phyloP scores from a whole-genome alignment of 2,329 filamentous ascomycete genomes.

The Aspergillus caelatus region DNA sequence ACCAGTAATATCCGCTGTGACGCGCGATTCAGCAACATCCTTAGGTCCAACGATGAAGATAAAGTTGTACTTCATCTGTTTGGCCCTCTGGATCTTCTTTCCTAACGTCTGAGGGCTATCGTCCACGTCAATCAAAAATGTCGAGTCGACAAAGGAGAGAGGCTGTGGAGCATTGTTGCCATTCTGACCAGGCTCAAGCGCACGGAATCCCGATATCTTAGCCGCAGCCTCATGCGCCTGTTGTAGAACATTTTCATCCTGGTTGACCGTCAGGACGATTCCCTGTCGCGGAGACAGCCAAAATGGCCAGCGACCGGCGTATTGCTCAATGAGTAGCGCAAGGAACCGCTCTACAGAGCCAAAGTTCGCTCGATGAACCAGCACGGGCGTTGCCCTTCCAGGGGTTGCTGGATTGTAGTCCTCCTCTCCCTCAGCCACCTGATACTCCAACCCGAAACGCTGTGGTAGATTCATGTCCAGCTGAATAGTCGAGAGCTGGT shows the following conservation, averaged over 20 bases:
- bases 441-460: conserved; percentile 76
- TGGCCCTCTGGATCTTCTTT: conserved; percentile 74
- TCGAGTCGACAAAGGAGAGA: conserved; percentile 57
- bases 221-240: conserved; percentile 54
- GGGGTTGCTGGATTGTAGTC: conserved; percentile 47
- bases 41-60: conserved; percentile 72
- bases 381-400: conserved; percentile 70
- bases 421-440: conserved; percentile 50
- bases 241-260: conserved; percentile 50
- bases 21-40: conserved; percentile 61
- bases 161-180: conserved; percentile 34
- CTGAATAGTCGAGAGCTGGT: conserved; percentile 87
- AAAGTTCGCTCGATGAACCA: conserved; percentile 82
- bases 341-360: conserved; percentile 84
- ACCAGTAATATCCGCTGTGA: conserved; percentile 50
- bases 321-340: conserved; percentile 82
- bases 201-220: conserved; percentile 48
- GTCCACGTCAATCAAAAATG: conserved; percentile 72
- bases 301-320: conserved; percentile 79
- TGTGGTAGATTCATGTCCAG: conserved; percentile 88
- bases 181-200: conserved; percentile 27
- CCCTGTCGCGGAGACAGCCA: conserved; percentile 84
- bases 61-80: conserved; percentile 69
- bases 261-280: conserved; percentile 72
- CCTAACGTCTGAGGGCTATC: conserved; percentile 62